Base-by-base conservation (phyloP, 2,329 filamentous ascomycete genomes). In the Venturia oleaginea region DNA sequence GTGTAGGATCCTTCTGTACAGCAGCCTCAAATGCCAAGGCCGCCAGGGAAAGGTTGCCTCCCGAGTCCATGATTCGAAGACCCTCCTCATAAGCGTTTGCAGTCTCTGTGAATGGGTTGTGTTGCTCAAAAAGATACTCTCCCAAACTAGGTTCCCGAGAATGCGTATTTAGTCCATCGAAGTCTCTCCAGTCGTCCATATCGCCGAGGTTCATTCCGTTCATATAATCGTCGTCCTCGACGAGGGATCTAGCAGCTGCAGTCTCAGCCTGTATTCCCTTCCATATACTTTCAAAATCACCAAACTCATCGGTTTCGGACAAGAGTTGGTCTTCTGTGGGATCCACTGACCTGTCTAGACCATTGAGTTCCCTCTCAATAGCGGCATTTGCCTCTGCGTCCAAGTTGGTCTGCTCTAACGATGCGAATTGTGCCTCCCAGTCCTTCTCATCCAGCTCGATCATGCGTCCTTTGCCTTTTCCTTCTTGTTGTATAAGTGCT, bases 381-480 rank as follows among this genome's bases (percentile, higher is more conserved):
- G 88, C 89, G 66, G 82, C 82, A 67, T 90, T 88, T 63, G 90
- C 89, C 65, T 81, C 75, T 63, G 78, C 73, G 70, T 77, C 68
- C 70, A 83, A 77, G 72, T 87, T 83, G 66, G 86, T 81, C 67
- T 88, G 78, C 74, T 93, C 91, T 73, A 97, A 87, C 76, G 94
- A 86, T 65, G 91, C 90, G 75, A 99, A 99, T 75, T 97, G 92
- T 70, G 92, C 91, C 77, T 97, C 93, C 94, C 94, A 97, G 72
- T 96, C 89, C 72, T 88, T 76, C 70, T 99, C 93, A 73, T 97
- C 91, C 30, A 97, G 84, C 78, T 97, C 94, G 15, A 97, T 88
- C 78, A 97, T 84, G 42, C 84, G 79, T 6, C 80, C 85, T 76
- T 95, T 96, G 46, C 90, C 92, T 75, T 97, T 97, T 66, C 89